Percentiles rank a stretch among this genome's conserved stretches.
Evolutionary conservation across 1,139 yeast species (phyloP).

Genomic region (Suhomyces bolitotheri): DNA sequence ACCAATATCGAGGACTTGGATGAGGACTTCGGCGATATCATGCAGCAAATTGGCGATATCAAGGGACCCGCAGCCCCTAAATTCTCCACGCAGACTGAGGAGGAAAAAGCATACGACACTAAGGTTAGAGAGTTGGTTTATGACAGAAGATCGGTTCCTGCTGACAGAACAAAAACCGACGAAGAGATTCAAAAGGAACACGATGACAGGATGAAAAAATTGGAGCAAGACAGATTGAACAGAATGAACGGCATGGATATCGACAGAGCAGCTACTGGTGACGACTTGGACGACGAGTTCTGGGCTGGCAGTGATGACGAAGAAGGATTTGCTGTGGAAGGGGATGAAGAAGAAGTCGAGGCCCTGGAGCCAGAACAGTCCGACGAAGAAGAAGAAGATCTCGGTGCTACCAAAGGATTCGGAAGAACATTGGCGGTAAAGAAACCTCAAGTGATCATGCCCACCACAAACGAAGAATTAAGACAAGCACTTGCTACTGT

Average conservation of each 20-base stretch:
- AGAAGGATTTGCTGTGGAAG: conserved; percentile 32
- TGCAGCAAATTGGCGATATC: conserved; percentile 52
- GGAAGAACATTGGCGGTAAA: conserved; percentile 15
- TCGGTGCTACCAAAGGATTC: conserved; percentile 4
- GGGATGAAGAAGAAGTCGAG: conserved; percentile 22
- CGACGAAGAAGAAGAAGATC: conserved; percentile 16
- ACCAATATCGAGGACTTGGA: conserved; percentile 77
- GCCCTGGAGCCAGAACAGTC: conserved; percentile 10
- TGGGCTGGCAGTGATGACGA: conserved; percentile 60
- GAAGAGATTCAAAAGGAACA: conserved; percentile 78
- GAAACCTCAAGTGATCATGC: conserved; percentile 44
- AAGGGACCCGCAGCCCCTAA: conserved; percentile 18
- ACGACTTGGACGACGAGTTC: conserved; percentile 64
- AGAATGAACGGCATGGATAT: conserved; percentile 79
- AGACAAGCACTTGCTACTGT: conserved; percentile 33
- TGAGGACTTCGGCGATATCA: conserved; percentile 71
- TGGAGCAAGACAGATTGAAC: conserved; percentile 73
- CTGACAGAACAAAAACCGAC: conserved; percentile 91
- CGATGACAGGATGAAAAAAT: conserved; percentile 61
- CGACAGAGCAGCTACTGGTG: conserved; percentile 59
- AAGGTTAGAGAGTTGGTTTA: conserved; percentile 76
- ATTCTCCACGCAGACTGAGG: conserved; percentile 36
- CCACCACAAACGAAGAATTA: conserved; percentile 57
- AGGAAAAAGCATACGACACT: conserved; percentile 67
- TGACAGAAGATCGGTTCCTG: conserved; percentile 91